Percentiles rank a stretch among this genome's conserved stretches.
These are phyloP conservation scores for Penicillium digitatum DNA, from an alignment of 2,329 filamentous ascomycete species.

Conservation along the genomic window DNA sequence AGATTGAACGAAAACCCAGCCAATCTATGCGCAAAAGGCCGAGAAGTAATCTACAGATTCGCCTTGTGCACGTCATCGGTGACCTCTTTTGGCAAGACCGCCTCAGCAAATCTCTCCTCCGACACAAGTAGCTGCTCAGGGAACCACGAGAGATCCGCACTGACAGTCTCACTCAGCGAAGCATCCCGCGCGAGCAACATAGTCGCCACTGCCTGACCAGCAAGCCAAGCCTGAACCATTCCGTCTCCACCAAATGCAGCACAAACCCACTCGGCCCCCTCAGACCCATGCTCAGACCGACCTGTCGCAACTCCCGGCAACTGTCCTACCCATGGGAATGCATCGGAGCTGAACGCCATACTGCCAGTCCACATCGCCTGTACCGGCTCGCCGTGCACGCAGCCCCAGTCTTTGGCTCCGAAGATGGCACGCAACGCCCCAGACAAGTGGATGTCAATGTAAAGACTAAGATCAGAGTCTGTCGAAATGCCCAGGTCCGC, in stretches of 20 bases:
- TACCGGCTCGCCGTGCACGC: conserved; percentile 16
- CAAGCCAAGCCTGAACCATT: conserved; percentile 34
- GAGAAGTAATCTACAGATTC: conserved; percentile 6
- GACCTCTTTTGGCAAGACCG: conserved; percentile 13
- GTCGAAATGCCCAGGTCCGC: conserved; percentile 49
- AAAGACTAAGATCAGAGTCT: conserved; percentile 38
- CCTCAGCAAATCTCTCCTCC: conserved; percentile 19
- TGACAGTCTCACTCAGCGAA: background rate
- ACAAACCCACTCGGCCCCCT: conserved; percentile 27
- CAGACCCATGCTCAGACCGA: background rate
- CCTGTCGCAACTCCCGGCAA: conserved; percentile 19
- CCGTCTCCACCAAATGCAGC: conserved; percentile 31
- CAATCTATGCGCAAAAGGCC: background rate
- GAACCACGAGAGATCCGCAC: conserved; percentile 26
- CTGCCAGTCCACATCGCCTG: conserved; percentile 38
- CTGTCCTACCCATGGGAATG: conserved; percentile 51
- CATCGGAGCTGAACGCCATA: conserved; percentile 51
- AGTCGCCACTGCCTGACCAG: conserved; percentile 25
- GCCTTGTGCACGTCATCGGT: conserved; percentile 1
- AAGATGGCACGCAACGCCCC: conserved; percentile 27
- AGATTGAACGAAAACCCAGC: background rate
- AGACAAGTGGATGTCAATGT: conserved; percentile 27
- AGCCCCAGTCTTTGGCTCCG: conserved; percentile 23
- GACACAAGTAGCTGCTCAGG: conserved; percentile 29
- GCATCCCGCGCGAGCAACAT: conserved; percentile 24